phyloP scores from a whole-genome alignment of 495 filamentous ascomycete genomes.

The Elasticomyces elasticus region DNA sequence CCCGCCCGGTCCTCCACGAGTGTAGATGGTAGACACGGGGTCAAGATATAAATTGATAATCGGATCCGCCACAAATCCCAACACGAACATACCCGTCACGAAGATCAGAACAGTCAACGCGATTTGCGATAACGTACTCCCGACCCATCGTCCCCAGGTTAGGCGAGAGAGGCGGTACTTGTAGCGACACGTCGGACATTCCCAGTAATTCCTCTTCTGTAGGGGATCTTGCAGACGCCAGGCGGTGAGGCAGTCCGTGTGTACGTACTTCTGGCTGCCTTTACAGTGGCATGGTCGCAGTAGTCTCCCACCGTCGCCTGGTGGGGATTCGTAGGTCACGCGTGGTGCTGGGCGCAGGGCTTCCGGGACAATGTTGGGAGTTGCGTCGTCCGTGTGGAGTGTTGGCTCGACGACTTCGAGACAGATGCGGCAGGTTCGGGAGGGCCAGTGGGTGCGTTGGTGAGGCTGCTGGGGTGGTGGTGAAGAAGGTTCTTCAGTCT shows the following conservation, averaged over 20 bases:
- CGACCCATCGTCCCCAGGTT: constrained; percentile 62
- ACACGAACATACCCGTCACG: constrained; percentile 57
- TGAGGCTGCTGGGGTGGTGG: not conserved
- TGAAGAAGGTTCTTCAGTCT: constrained; percentile 10
- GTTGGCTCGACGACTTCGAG: constrained; percentile 75
- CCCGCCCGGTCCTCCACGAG: constrained; percentile 22
- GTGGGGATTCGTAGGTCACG: constrained; percentile 62
- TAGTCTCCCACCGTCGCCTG: constrained; percentile 59
- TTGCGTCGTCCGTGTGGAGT: constrained; percentile 52
- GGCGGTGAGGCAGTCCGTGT: constrained; percentile 80
- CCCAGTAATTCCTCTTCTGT: constrained; percentile 63
- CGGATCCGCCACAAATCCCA: constrained; percentile 87
- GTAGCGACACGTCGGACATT: constrained; percentile 83
- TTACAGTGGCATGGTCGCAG: constrained; percentile 88
- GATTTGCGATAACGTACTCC: constrained; percentile 54
- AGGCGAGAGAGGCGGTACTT: constrained; percentile 73
- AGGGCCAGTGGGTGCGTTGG: constrained; percentile 41
- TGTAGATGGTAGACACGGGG: constrained; percentile 46
- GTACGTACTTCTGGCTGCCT: constrained; percentile 85
- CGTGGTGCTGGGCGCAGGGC: constrained; percentile 53
- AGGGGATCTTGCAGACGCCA: constrained; percentile 72
- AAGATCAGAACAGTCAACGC: constrained; percentile 60
- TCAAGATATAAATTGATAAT: constrained; percentile 83
- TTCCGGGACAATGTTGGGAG: constrained; percentile 37
- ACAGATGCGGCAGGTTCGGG: constrained; percentile 84